Base-by-base conservation (phyloP, 2,329 filamentous ascomycete genomes). In the Claviceps purpurea region DNA sequence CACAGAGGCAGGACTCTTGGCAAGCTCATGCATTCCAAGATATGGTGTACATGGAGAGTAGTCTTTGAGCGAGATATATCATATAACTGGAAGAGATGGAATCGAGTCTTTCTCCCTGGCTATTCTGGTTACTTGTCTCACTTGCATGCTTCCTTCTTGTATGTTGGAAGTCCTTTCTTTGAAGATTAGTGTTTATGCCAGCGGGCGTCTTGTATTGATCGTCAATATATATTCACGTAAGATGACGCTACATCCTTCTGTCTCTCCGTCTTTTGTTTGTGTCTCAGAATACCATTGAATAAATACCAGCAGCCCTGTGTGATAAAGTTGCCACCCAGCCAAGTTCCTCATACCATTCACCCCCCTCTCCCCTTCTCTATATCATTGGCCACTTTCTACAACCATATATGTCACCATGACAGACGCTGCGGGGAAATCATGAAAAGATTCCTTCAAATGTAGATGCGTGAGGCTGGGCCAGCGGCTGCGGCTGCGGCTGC, bases 191-290 rank as follows among this genome's bases (percentile, higher is more conserved):
- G 30, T 34, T 34, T 34, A 11, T 34, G 10, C 30, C 30, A 34
- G 30, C 10, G 30, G 10, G 30, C 30, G 30, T 34, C 4, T 49
- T 41, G 42, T 24, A 47, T 46, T 38, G 6, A n/a, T 40, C 22
- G 42, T 52, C n/a, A 47, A 45, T 49, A 49, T 49, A 41, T 49
- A 49, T 52, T 26, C 16, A 13, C 34, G 34, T 30, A 40, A 8
- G 30, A 49, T 44, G 47, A 24, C 3, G 38, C 22, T 22, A 45
- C 10, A 26, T 47, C 22, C 18, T 46, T 22, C 30, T 18, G 14
- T 37, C 11, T 5, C 8, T 49, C 38, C 10, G 30, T 34, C 10
- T 34, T 34, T 34, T 10, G 30, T 41, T 49, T n/a, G 26, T 8
- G n/a, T 30, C 14, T 8, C 18, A 14, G 22, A 38, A 26, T 26